phyloP scores from a whole-genome alignment of 2,329 filamentous ascomycete species.

The Microsporum canis region DNA sequence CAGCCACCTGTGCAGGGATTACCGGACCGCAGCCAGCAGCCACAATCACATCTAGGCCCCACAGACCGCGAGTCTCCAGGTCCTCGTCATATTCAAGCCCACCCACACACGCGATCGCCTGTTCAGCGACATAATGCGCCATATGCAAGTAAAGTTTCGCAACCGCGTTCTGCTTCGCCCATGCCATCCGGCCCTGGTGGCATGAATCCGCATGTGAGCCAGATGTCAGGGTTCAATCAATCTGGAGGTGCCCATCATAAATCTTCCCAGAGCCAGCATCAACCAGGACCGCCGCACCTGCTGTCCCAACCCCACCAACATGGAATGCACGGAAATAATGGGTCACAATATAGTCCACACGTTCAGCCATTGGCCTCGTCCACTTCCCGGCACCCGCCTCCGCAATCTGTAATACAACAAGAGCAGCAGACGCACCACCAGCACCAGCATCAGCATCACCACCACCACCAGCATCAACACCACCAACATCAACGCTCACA shows the following conservation, averaged over 20 bases:
- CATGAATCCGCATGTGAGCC: slow-evolving; percentile 1
- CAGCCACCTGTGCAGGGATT: slow-evolving; percentile 13
- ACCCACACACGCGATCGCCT: slow-evolving; percentile 5
- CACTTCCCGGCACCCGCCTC: slow-evolving; percentile 2
- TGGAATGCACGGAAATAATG: slow-evolving; percentile 1
- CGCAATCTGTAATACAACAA: slow-evolving; percentile 3
- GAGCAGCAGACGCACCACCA: slow-evolving; percentile 10
- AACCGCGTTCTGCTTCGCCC: slow-evolving; percentile 8
- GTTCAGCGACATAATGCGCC: slow-evolving; percentile 9
- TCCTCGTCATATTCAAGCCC: slow-evolving; percentile 9
- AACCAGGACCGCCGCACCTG: slow-evolving; percentile 3
- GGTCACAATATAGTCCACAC: background rate
- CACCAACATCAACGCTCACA: slow-evolving; percentile 18
- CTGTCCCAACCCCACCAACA: background rate
- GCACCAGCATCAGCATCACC: slow-evolving; percentile 9
- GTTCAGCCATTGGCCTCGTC: background rate
- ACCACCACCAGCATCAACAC: slow-evolving; percentile 14
- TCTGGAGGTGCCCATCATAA: background rate
- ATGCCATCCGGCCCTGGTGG: slow-evolving; percentile 1
- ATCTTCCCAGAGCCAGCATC: slow-evolving; percentile 3
- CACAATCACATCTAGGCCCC: slow-evolving; percentile 6
- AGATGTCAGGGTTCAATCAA: background rate
- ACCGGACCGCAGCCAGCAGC: slow-evolving; percentile 17
- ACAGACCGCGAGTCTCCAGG: slow-evolving; percentile 8
- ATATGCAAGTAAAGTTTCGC: slow-evolving; percentile 6